phyloP scores from a whole-genome alignment of 306 rosid species.

The Calophaca sinica region DNA sequence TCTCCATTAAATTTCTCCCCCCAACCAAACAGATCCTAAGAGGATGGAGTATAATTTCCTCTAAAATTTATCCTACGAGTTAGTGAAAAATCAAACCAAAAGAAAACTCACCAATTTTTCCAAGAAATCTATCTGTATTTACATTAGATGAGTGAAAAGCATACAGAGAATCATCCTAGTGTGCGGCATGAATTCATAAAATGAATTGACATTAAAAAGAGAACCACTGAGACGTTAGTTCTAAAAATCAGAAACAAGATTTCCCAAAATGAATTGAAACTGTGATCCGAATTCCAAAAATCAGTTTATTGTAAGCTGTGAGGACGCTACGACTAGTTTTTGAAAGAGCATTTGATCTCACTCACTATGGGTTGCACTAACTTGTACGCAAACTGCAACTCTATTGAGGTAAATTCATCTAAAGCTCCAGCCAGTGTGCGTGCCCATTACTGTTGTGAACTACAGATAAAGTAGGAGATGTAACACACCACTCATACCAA shows the following conservation, averaged over 20 bases:
- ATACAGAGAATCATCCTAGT: not conserved
- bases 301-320: constrained; percentile 18
- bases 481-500: constrained; percentile 83
- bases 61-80: too few species aligned
- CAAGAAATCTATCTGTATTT: not conserved
- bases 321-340: constrained; percentile 1
- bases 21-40: too few species aligned
- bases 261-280: not conserved
- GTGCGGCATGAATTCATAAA: not conserved
- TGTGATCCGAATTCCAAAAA: not conserved
- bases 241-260: not conserved
- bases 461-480: constrained; percentile 59
- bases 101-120: too few species aligned
- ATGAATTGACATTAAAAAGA: not conserved
- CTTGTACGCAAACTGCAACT: not conserved
- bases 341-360: not conserved
- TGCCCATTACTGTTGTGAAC: constrained; percentile 72
- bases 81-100: too few species aligned
- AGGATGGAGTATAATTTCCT: too few species aligned
- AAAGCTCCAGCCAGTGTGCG: constrained; percentile 74
- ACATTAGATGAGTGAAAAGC: not conserved
- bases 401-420: constrained; percentile 22
- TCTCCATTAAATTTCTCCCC: too few species aligned
- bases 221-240: not conserved
- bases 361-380: not conserved